These are phyloP conservation scores for Cochlearia excelsa DNA, from an alignment of 345 rosid species.

Conservation along the genomic window DNA sequence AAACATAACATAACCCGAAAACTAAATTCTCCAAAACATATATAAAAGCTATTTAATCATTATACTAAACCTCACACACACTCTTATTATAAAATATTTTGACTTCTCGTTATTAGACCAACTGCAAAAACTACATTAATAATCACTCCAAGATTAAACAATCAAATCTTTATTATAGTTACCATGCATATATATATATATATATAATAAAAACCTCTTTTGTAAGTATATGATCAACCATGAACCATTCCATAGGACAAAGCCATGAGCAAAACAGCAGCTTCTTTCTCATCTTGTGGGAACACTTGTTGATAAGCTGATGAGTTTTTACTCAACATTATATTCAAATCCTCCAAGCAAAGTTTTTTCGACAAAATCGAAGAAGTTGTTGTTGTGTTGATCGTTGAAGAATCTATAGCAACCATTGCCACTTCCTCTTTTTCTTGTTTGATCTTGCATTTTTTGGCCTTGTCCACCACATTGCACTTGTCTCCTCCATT, in stretches of 20 bases:
- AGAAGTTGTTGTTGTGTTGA: slow-evolving; percentile 28
- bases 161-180: slow-evolving; percentile 27
- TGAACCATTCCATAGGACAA: slow-evolving; percentile 80
- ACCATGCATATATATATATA: slow-evolving; percentile 21
- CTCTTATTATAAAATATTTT: slow-evolving; percentile 23
- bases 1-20: slow-evolving; percentile 8
- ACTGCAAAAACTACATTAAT: slow-evolving; percentile 27
- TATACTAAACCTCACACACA: slow-evolving; percentile 18
- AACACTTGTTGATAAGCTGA: slow-evolving; percentile 60
- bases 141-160: slow-evolving; percentile 21
- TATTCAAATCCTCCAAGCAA: slow-evolving; percentile 69
- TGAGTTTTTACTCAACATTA: slow-evolving; percentile 63
- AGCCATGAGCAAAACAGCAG: slow-evolving; percentile 93
- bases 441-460: slow-evolving; percentile 28
- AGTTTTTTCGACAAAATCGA: slow-evolving; percentile 42
- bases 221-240: slow-evolving; percentile 39
- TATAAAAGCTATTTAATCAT: slow-evolving; percentile 18
- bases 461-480: slow-evolving; percentile 27
- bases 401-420: slow-evolving; percentile 18
- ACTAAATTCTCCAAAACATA: slow-evolving; percentile 30
- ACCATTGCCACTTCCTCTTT: background rate
- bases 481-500: slow-evolving; percentile 20
- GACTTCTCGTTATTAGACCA: slow-evolving; percentile 4
- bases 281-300: slow-evolving; percentile 97
- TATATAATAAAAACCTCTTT: background rate